Percentiles rank a stretch among this genome's conserved stretches.
Evolutionary conservation across 768 basidiomycete genomes (phyloP).

Genomic region (Rhizopogon rudus): DNA sequence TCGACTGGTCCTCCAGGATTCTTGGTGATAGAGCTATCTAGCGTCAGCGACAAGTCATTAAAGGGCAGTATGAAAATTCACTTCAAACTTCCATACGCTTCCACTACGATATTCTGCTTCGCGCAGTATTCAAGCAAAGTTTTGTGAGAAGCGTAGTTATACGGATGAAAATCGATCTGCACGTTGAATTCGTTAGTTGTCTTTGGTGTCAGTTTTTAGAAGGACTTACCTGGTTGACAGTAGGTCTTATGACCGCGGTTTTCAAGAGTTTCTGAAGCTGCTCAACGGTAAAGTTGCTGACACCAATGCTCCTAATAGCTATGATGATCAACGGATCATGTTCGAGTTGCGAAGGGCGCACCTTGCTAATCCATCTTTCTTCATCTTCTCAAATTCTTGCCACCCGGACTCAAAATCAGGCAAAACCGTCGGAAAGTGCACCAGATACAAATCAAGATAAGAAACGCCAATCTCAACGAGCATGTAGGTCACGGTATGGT

Average conservation of each 20-base stretch:
- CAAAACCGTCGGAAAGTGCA: conserved; percentile 43
- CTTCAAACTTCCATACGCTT: conserved; percentile 62
- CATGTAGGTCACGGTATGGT: too few species aligned
- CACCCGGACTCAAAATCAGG: conserved; percentile 38
- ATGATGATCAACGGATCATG: conserved; percentile 4
- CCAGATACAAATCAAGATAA: conserved; percentile 66
- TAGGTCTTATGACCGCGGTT: conserved; percentile 51
- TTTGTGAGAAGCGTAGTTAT: conserved; percentile 57
- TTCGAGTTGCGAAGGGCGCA: not conserved
- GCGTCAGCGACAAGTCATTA: conserved; percentile 13
- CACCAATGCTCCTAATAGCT: conserved; percentile 57
- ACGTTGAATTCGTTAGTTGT: not conserved
- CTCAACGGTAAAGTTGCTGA: conserved; percentile 59
- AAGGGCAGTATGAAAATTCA: conserved; percentile 33
- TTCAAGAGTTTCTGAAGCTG: conserved; percentile 49
- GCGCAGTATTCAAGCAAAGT: conserved; percentile 49
- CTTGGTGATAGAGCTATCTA: conserved; percentile 48
- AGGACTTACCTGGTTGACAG: conserved; percentile 59
- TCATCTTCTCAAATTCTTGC: conserved; percentile 53
- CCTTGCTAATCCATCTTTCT: conserved; percentile 36
- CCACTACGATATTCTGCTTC: conserved; percentile 54
- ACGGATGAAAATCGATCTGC: conserved; percentile 68
- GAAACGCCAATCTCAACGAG: conserved; percentile 48
- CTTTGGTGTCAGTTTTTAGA: not conserved
- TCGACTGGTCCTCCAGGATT: conserved; percentile 66